Base-by-base conservation (phyloP, 495 filamentous ascomycete species). In the Barbatosphaeria neglecta region DNA sequence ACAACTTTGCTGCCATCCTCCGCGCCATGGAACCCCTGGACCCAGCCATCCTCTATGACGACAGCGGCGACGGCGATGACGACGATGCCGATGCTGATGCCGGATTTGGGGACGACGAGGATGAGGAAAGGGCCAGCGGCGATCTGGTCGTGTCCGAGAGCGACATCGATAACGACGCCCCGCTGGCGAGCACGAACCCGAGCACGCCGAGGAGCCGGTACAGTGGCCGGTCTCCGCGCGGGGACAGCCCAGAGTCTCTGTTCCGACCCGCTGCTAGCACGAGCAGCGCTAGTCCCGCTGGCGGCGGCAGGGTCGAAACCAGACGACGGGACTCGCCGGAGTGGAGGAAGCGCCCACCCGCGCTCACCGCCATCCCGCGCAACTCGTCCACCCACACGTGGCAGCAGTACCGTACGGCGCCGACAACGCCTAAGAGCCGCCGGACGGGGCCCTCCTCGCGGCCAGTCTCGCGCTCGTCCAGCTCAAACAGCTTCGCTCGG, bases 1-100 rank as follows among this genome's bases (percentile, higher is more conserved):
- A 78, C 44, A 65, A 85, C n/a, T 95, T 96, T 63, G 80, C 90
- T 0, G 82, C 88, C 27, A 67, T 98, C 4, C 58, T 98, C 20
- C 74, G 78, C 22, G 76, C 75, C 7, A 95, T 97, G 84, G 75
- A 68, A 20, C 72, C 76, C 1, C 61, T 89, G 17, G 68, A 78
- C 33, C 60, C 72, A 1, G 64, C 66, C 0, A 55, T 73, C 5
- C 46, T 80, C 38, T 46, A n/a, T 45, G 47, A 42, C 15, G 47
- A 42, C 15, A 35, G 37, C 10, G 45, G 39, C 9, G 50, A 54
- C 13, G 52, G 54, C 25, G 57, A 46, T 9, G 53, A 57, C 46
- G 58, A 52, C 7, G 65, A 62, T 22, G 66, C 39, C n/a, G n/a
- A n/a, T n/a, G n/a, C n/a, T n/a, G n/a, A n/a, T n/a, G n/a, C n/a